Evolutionary conservation across 495 filamentous ascomycete species (phyloP), one percentile per base, ranked within the genome.

Genomic region (Neurospora tetraspora): DNA sequence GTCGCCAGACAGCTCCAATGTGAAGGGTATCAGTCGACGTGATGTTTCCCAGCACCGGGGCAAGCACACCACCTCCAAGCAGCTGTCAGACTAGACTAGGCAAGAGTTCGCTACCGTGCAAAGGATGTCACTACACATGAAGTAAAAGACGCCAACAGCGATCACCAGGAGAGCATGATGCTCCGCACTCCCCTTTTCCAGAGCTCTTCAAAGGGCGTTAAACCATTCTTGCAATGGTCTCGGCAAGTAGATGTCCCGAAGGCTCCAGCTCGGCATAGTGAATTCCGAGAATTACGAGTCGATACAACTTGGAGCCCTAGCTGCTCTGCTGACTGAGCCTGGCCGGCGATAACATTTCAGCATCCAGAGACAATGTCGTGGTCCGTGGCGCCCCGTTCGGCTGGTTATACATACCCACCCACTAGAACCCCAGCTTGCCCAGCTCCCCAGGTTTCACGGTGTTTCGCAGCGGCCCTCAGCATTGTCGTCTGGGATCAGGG

Each of bases 381-480:
- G 45, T 23, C 45, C 20, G 20, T 53, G 45, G 45, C 45, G 53
- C 23, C 47, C 47, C 47, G 10, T 61, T 31, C 23, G 47, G n/a
- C 43, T 59, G n/a, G n/a, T n/a, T n/a, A n/a, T n/a, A n/a, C n/a
- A 59, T 36, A 68, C 36, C 47, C 45, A 72, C 16, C 70, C 34
- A 7, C 70, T 23, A 69, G 10, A 39, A 34, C 37, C 53, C 37
- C 45, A 71, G 23, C 70, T 68, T 36, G 43, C 47, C 43, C 34
- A 68, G 70, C 70, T 69, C 71, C 53, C 53, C 53, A 37, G 72
- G 23, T n/a, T 36, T 47, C 65, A 42, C 59, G 69, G 74, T 76
- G 74, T 76, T 73, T 71, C 53, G 73, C 74, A 76, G 74, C 68
- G 68, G 72, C 18, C 71, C 42, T 59, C 23, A 45, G 71, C 71